Evolutionary conservation across 75 land plant species (phyloP).

Genomic region (Adiantum capillusveneris): DNA sequence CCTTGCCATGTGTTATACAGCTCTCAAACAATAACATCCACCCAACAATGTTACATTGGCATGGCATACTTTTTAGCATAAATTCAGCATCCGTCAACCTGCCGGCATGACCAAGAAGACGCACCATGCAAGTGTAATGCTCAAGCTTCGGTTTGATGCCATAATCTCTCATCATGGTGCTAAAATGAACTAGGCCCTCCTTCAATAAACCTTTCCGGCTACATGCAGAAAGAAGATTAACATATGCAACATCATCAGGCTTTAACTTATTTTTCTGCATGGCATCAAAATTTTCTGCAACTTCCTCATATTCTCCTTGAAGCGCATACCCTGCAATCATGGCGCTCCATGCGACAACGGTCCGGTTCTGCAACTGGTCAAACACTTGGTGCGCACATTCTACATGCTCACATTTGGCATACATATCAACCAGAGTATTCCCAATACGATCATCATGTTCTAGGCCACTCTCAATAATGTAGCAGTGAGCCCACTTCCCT

Average conservation of each 20-base stretch:
- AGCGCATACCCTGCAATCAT: conserved; percentile 27
- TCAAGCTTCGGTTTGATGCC: conserved; percentile 11
- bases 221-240: conserved; percentile 20
- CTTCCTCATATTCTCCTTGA: conserved; percentile 11
- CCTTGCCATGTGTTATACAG: conserved; percentile 23
- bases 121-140: conserved; percentile 18
- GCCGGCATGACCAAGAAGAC: conserved; percentile 20
- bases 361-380: conserved; percentile 16
- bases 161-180: conserved; percentile 12
- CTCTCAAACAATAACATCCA: conserved; percentile 18
- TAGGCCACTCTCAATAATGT: conserved; percentile 6
- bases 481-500: conserved; percentile 13
- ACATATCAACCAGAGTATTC: conserved; percentile 27
- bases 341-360: conserved; percentile 21
- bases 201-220: conserved; percentile 22
- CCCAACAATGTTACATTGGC: conserved; percentile 7
- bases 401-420: conserved; percentile 14
- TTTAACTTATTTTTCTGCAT: conserved; percentile 13
- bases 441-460: conserved; percentile 14
- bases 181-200: conserved; percentile 12
- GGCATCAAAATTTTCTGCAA: conserved; percentile 4
- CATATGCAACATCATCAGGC: conserved; percentile 20
- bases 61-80: conserved; percentile 18
- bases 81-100: conserved; percentile 8
- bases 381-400: conserved; percentile 31